phyloP scores from a whole-genome alignment of 225 moss, liverwort and hornwort species.

The Sphagnum contortum region DNA sequence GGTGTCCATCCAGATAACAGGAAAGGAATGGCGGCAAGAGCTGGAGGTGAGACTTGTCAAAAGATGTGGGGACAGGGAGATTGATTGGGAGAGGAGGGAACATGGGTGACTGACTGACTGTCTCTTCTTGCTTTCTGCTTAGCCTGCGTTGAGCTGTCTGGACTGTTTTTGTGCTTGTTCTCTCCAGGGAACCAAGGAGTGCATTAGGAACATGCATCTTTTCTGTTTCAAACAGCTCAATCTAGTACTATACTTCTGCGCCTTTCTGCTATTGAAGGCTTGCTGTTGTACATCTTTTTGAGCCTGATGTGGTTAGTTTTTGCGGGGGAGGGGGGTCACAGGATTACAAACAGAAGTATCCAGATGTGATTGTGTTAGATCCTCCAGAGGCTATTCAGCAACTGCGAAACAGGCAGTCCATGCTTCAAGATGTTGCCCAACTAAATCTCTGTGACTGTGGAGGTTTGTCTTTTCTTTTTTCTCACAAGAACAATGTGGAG shows the following conservation, averaged over 20 bases:
- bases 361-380: constrained; percentile 41
- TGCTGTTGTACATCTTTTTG: background rate
- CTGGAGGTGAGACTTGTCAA: constrained; percentile 38
- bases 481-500: too few relatives aligned
- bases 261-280: background rate
- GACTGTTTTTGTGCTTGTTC: constrained; percentile 18
- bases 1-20: constrained; percentile 29
- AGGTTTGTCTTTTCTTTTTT: constrained; percentile 16
- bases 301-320: background rate
- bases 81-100: constrained; percentile 8
- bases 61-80: constrained; percentile 17
- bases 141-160: constrained; percentile 26
- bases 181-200: background rate
- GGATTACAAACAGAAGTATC: constrained; percentile 32
- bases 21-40: constrained; percentile 54
- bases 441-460: constrained; percentile 39
- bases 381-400: constrained; percentile 43
- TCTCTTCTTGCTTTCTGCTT: constrained; percentile 37
- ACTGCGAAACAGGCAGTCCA: constrained; percentile 40
- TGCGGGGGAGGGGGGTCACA: constrained; percentile 11
- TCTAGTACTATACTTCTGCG: background rate
- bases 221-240: too few relatives aligned
- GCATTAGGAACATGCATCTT: too few relatives aligned
- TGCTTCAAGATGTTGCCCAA: constrained; percentile 47
- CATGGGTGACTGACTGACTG: constrained; percentile 13